Percentiles rank a stretch among this genome's conserved stretches.
Evolutionary conservation across 169 alveolate species (phyloP).

Genomic region (Eimeria acervulina): DNA sequence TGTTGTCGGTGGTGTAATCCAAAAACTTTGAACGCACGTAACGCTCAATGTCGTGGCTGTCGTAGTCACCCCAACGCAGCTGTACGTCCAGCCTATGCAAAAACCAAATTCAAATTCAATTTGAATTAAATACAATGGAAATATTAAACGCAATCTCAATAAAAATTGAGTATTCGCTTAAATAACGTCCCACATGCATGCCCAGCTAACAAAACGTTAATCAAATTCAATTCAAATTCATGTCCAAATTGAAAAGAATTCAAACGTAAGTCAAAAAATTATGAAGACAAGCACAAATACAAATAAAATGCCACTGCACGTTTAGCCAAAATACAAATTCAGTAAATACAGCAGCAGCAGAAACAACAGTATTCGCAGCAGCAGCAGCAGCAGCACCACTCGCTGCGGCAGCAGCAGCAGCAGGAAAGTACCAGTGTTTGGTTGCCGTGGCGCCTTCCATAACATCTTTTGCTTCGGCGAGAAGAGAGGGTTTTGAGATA

Average conservation of each 20-base stretch:
- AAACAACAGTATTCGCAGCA: background rate
- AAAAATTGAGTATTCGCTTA: background rate
- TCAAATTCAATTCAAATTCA: no score
- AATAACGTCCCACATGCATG: background rate
- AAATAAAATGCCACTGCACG: background rate
- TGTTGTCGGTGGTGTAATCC: slow-evolving; percentile 99
- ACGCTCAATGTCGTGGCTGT: slow-evolving; percentile 99
- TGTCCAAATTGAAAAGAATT: no score
- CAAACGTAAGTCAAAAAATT: no score
- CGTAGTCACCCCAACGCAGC: slow-evolving; percentile 99
- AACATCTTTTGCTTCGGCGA: slow-evolving; percentile 97
- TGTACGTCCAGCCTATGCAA: slow-evolving; percentile 99
- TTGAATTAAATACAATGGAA: background rate
- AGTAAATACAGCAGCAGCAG: background rate
- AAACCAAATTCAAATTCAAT: background rate
- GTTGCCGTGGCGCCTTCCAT: slow-evolving; percentile 90
- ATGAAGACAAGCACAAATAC: no score
- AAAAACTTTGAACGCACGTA: slow-evolving; percentile 99
- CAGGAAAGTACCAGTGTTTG: slow-evolving; percentile 80
- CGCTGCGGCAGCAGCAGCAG: slow-evolving; percentile 41
- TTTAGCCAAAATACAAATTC: background rate
- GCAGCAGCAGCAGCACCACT: slow-evolving; percentile 15
- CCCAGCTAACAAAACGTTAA: background rate
- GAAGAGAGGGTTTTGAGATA: slow-evolving; percentile 97
- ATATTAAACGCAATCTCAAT: background rate